A percentile compares a stretch with the other conserved stretches of the same genome.
Conservation (phyloP, 208 protist species). For the Acanthamoeba polyphaga region DNA sequence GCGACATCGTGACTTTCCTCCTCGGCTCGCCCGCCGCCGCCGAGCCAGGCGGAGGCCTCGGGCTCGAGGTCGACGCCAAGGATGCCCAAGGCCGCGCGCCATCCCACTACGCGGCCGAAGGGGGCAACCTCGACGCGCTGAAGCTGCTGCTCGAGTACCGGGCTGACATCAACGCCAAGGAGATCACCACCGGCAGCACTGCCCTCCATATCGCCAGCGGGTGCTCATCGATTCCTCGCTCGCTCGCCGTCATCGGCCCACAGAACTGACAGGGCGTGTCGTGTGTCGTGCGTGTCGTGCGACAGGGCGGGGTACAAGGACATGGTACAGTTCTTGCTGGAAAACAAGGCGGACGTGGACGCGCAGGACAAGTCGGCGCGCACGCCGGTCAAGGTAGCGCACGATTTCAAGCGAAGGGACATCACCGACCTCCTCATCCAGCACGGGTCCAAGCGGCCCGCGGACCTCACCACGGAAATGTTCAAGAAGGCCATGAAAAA, state of each 20-base stretch:
- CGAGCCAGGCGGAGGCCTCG: not conserved
- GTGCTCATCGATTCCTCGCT: not conserved
- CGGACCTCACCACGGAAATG: not conserved
- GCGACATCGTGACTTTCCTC: not conserved
- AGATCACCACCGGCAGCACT: constrained; percentile 50
- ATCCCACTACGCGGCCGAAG: constrained; percentile 50
- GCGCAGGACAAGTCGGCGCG: constrained; percentile 60
- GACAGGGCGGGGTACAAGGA: not conserved
- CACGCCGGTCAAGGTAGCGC: constrained; percentile 42
- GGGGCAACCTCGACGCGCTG: constrained; percentile 3
- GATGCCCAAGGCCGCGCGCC: not conserved
- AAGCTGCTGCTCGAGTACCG: not conserved
- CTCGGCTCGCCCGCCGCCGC: not conserved
- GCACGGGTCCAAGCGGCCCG: not conserved
- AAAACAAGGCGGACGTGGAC: not conserved
- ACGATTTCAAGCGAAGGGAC: constrained; percentile 40
- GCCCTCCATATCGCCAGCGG: constrained; percentile 39
- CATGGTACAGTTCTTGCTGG: not conserved
- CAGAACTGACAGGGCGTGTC: too few relatives aligned
- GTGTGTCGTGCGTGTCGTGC: too few relatives aligned
- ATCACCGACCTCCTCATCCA: not conserved
- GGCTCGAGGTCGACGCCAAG: constrained; percentile 40
- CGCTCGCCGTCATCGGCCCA: too few relatives aligned
- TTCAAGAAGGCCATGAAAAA: not conserved
- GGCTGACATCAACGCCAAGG: constrained; percentile 42